A percentile compares a stretch with the other conserved stretches of the same genome.
Conservation (phyloP, 23 red algal species). For the Gracilaria domingensis region DNA sequence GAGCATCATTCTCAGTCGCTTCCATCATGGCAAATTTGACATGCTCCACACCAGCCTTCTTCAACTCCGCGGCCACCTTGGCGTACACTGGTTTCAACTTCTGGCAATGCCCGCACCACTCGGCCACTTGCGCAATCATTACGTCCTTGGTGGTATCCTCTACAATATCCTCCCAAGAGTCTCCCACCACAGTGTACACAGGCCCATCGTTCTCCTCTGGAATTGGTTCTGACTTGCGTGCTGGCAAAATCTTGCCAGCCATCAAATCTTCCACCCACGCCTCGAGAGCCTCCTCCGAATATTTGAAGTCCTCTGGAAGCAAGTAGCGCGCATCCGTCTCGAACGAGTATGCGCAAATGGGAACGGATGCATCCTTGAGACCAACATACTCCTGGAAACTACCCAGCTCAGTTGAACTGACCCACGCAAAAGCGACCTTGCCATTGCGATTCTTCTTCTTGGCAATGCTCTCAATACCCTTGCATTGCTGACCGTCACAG, state of each 20-base stretch:
- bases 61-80: constrained; percentile 79
- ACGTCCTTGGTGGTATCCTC: constrained; percentile 88
- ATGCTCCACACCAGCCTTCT: constrained; percentile 70
- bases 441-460: constrained; percentile 61
- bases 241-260: constrained; percentile 72
- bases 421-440: constrained; percentile 76
- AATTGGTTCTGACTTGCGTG: constrained; percentile 72
- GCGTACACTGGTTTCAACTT: constrained; percentile 75
- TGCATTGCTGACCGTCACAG: constrained; percentile 49
- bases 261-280: constrained; percentile 80
- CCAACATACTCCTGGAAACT: constrained; percentile 78
- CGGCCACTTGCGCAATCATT: constrained; percentile 88
- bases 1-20: constrained; percentile 95
- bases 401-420: constrained; percentile 53
- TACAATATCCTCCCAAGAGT: constrained; percentile 79
- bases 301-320: constrained; percentile 66
- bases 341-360: constrained; percentile 79
- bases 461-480: constrained; percentile 68
- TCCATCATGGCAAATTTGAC: constrained; percentile 94
- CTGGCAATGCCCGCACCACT: constrained; percentile 95
- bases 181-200: constrained; percentile 91
- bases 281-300: constrained; percentile 44
- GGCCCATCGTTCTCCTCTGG: constrained; percentile 73
- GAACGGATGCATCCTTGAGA: constrained; percentile 57
- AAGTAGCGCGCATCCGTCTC: constrained; percentile 70